These are phyloP conservation scores for Aciculosporium take DNA, from an alignment of 2,329 filamentous ascomycete genomes.

Conservation along the genomic window DNA sequence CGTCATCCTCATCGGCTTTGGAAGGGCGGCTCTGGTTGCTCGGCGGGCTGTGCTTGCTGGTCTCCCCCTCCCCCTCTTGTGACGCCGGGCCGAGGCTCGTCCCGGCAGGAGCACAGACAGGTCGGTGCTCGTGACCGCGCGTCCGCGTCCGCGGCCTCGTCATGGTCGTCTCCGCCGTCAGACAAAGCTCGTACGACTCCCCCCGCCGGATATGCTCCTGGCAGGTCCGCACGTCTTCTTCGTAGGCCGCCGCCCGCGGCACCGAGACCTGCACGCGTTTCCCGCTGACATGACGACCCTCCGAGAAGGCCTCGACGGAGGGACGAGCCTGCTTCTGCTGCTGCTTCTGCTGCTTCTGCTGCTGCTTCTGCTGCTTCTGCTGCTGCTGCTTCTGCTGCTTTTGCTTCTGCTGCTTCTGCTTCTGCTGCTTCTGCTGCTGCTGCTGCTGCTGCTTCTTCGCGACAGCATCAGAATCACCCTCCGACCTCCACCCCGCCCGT, in stretches of 20 bases:
- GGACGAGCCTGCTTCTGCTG: constrained; percentile 4
- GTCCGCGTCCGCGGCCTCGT: constrained; percentile 26
- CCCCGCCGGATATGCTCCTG: constrained; percentile 60
- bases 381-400: too few species aligned
- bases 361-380: too few species aligned
- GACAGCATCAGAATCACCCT: too few species aligned
- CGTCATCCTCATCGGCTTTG: too few species aligned
- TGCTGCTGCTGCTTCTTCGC: too few species aligned
- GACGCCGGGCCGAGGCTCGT: constrained; percentile 25
- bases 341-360: too few species aligned
- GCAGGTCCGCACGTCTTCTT: constrained; percentile 51
- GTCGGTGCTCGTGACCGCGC: too few species aligned
- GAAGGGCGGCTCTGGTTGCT: too few species aligned
- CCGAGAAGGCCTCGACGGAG: constrained; percentile 10
- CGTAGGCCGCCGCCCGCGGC: constrained; percentile 40
- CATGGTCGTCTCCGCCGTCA: constrained; percentile 62
- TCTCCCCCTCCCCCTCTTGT: neutral
- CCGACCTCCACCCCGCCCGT: constrained; percentile 6
- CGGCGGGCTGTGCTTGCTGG: neutral
- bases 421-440: too few species aligned
- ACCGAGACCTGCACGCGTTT: constrained; percentile 18
- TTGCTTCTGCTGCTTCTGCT: too few species aligned
- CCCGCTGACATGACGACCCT: constrained; percentile 5
- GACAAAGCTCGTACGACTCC: constrained; percentile 74
- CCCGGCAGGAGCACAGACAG: too few species aligned